phyloP scores from a whole-genome alignment of 2,329 filamentous ascomycete genomes.

The Pyrenochaeta sp. region DNA sequence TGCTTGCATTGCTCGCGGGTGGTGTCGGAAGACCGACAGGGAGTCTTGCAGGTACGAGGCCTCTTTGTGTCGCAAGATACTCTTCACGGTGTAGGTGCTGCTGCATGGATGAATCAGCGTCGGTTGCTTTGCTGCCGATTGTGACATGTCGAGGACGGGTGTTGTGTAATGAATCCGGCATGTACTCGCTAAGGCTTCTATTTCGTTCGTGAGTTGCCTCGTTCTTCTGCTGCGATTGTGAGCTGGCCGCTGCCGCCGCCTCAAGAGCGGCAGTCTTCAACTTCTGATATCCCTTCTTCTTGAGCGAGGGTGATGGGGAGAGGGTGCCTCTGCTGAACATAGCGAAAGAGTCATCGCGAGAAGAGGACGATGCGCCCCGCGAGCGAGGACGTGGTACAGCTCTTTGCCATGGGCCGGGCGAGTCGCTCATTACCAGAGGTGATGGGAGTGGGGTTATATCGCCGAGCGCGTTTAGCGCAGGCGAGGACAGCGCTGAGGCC shows the following conservation, averaged over 20 bases:
- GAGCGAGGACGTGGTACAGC: conserved; percentile 46
- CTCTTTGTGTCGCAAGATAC: conserved; percentile 80
- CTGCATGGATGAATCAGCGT: conserved; percentile 59
- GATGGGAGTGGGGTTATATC: conserved; percentile 63
- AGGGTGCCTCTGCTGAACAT: conserved; percentile 42
- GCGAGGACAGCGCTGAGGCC: conserved; percentile 57
- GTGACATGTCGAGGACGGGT: conserved; percentile 75
- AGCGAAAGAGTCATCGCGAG: conserved; percentile 44
- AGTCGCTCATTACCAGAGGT: conserved; percentile 54
- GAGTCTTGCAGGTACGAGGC: conserved; percentile 69
- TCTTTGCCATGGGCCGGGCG: conserved; percentile 54
- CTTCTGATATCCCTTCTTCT: conserved; percentile 58
- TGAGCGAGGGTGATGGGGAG: conserved; percentile 51
- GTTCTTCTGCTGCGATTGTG: conserved; percentile 43
- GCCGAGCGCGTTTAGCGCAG: conserved; percentile 57
- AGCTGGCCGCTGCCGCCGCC: conserved; percentile 43
- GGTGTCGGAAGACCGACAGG: conserved; percentile 70
- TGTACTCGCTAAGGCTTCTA: conserved; percentile 88
- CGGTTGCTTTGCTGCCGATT: conserved; percentile 60
- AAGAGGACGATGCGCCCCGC: conserved; percentile 41
- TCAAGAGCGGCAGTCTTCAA: conserved; percentile 54
- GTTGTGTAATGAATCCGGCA: conserved; percentile 74
- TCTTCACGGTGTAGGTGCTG: conserved; percentile 76
- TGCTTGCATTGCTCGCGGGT: conserved; percentile 73
- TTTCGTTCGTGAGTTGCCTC: conserved; percentile 69